A percentile compares a stretch with the other conserved stretches of the same genome.
Conservation (phyloP, 176 grass and related monocot genomes). For the sorghum (Sorghum bicolor) region DNA sequence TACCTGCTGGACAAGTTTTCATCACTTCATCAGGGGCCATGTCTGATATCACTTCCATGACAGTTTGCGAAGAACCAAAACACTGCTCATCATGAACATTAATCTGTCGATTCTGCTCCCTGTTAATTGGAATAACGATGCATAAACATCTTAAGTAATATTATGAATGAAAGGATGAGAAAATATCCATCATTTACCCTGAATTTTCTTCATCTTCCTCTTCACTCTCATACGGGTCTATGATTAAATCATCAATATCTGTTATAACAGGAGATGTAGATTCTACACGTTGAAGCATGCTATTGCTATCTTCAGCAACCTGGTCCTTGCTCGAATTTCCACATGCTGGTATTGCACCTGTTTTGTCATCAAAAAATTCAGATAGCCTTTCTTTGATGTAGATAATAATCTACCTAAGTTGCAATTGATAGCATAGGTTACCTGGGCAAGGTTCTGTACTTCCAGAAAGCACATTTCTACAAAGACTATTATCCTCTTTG, state of each 20-base stretch:
- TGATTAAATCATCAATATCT: constrained; percentile 72
- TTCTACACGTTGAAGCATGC: constrained; percentile 32
- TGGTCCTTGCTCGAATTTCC: constrained; percentile 17
- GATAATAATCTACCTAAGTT: background rate
- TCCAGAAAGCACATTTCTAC: constrained; percentile 28
- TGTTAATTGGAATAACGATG: constrained; percentile 20
- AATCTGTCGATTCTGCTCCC: constrained; percentile 33
- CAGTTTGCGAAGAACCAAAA: constrained; percentile 21
- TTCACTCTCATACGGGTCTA: constrained; percentile 63
- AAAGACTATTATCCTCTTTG: constrained; percentile 16
- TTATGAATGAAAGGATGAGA: background rate
- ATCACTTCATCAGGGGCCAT: constrained; percentile 15
- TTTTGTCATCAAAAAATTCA: constrained; percentile 32
- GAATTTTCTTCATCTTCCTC: constrained; percentile 49
- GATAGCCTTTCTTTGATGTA: constrained; percentile 17
- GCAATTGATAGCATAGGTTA: constrained; percentile 28
- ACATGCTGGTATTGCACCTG: constrained; percentile 45
- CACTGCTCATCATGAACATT: constrained; percentile 12
- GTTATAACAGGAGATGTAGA: constrained; percentile 30
- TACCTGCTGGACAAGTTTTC: constrained; percentile 23
- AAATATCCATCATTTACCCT: constrained; percentile 41
- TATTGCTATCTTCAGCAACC: constrained; percentile 22
- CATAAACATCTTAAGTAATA: constrained; percentile 20
- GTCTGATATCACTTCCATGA: constrained; percentile 25
- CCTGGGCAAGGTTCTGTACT: constrained; percentile 37